Base-by-base conservation (phyloP, 148 eudicot genomes). In the Dianthus caryophyllus region DNA sequence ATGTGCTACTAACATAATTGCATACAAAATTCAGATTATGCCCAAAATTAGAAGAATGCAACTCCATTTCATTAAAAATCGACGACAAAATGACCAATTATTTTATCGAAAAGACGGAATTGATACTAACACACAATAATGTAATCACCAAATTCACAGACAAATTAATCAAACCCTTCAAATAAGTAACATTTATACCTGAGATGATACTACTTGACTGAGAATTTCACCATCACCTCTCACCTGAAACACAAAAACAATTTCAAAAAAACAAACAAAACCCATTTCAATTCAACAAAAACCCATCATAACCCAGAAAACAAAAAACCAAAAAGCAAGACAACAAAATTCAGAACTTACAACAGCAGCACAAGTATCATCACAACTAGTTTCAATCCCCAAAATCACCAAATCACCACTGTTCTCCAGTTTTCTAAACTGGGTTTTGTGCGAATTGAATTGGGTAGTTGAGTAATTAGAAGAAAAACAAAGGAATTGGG, bases 121-220 rank as follows among this genome's bases (percentile, higher is more conserved):
- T 14, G 24, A 24, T 16, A 21, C 57, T 29, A 53, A 53, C 12
- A 2, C 55, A 18, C 9, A 51, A 25, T 33, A 55, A 55, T 25
- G 4, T 9, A 26, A 55, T 55, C 33, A 26, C 22, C 55, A 51
- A 51, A 53, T 22, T 55, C 33, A 55, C 29, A 22, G 13, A 57
- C 29, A 26, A 2, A 9, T 27, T 13, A 27, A 4, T 26, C 47
- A 46, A 75, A 66, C 29, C 26, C 30, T 55, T 20, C 6, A 68
- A 31, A 20, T 9, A 33, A 72, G 43, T 8, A n/a, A 2, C 60
- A 66, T 39, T 27, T 38, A 29, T 84, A 93, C 98, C 98, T 92
- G 96, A 66, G 96, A 87, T 61, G 91, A 83, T 71, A 90, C 90
- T 56, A 94, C 96, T 81, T 94, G 97, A 83, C 98, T 94, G 51